Conservation (phyloP, 805 yeast species). For the Hanseniaspora mollemarum region DNA sequence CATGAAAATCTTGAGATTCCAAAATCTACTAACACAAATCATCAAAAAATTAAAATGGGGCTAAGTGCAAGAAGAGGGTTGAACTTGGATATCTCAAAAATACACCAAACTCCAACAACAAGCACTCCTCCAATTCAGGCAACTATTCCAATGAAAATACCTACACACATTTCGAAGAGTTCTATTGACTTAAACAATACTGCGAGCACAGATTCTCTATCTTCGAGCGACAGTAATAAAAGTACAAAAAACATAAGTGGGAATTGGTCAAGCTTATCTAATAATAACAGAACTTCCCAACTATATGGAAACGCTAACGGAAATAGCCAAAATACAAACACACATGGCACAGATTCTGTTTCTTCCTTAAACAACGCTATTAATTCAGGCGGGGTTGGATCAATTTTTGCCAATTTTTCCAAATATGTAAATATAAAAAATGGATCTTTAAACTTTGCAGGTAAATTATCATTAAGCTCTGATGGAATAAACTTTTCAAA, state of each 20-base stretch:
- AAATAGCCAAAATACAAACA: slow-evolving; percentile 16
- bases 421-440: slow-evolving; percentile 84
- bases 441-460: slow-evolving; percentile 83
- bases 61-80: slow-evolving; percentile 77
- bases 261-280: neutral
- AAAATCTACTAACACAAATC: slow-evolving; percentile 56
- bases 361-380: slow-evolving; percentile 6
- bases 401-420: slow-evolving; percentile 66
- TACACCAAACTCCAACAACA: slow-evolving; percentile 9
- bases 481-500: slow-evolving; percentile 83
- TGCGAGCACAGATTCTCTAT: slow-evolving; percentile 6
- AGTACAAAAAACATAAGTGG: neutral
- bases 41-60: slow-evolving; percentile 71
- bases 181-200: neutral
- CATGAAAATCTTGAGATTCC: slow-evolving; percentile 68
- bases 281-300: slow-evolving; percentile 1
- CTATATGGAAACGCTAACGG: slow-evolving; percentile 16
- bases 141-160: neutral
- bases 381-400: slow-evolving; percentile 20
- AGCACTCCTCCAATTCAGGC: neutral
- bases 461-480: slow-evolving; percentile 84
- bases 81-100: slow-evolving; percentile 37
- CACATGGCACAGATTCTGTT: slow-evolving; percentile 20
- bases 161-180: neutral
- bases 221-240: slow-evolving; percentile 5